Evolutionary conservation across 2,329 filamentous ascomycete genomes (phyloP).

Genomic region (Mollisiaceae sp.): DNA sequence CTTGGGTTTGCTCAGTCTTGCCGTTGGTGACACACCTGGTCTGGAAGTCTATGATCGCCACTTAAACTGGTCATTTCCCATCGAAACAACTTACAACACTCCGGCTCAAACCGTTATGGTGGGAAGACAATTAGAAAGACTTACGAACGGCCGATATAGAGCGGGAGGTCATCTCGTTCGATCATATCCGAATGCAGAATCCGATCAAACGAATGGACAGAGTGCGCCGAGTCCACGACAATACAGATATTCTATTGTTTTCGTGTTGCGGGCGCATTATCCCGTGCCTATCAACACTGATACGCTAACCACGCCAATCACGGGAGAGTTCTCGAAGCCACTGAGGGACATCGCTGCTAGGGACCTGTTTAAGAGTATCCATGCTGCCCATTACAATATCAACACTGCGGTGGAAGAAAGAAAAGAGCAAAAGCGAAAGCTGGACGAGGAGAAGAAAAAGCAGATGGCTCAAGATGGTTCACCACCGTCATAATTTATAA

Average conservation of each 20-base stretch:
- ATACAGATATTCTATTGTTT: constrained; percentile 38
- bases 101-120: constrained; percentile 32
- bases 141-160: constrained; percentile 34
- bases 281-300: constrained; percentile 34
- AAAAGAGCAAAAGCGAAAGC: constrained; percentile 31
- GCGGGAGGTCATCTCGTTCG: constrained; percentile 35
- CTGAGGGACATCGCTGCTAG: constrained; percentile 28
- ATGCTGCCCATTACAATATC: constrained; percentile 35
- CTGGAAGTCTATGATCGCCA: constrained; percentile 35
- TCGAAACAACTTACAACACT: constrained; percentile 30
- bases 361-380: constrained; percentile 30
- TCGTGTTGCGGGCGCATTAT: constrained; percentile 38
- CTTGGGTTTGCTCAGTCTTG: constrained; percentile 37
- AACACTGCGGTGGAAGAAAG: constrained; percentile 32
- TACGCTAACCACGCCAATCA: constrained; percentile 34
- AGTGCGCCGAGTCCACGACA: not conserved
- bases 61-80: constrained; percentile 28
- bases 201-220: not conserved
- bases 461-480: not conserved
- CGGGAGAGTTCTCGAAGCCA: constrained; percentile 30
- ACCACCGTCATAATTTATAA: not conserved
- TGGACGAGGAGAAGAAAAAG: constrained; percentile 28
- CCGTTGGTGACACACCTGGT: constrained; percentile 37
- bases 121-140: constrained; percentile 34
- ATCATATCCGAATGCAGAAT: constrained; percentile 27